These are phyloP conservation scores for Pseudonitzschia delicatissima DNA, from an alignment of 108 stramenopile genomes.

Conservation along the genomic window DNA sequence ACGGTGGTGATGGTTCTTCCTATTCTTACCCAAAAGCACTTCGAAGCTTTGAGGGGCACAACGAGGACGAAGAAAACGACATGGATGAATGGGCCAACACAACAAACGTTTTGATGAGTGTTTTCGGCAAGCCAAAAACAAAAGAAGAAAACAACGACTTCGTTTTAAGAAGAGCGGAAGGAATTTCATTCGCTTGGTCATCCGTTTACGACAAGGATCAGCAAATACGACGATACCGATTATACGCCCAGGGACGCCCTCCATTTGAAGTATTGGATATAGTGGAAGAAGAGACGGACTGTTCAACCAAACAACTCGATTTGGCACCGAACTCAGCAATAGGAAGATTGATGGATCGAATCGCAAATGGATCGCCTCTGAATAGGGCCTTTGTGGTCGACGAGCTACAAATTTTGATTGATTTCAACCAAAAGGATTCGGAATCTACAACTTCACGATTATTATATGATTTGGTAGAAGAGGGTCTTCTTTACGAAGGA, in stretches of 20 bases:
- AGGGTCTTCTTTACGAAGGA: conserved; percentile 22
- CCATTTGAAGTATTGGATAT: neutral
- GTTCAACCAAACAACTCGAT: neutral
- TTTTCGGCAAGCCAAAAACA: conserved; percentile 6
- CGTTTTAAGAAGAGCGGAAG: conserved; percentile 69
- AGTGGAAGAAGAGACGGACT: conserved; percentile 1
- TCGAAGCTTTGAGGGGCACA: neutral
- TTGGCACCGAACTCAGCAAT: neutral
- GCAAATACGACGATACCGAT: neutral
- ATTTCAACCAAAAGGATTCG: neutral
- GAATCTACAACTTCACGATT: neutral
- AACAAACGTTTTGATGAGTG: conserved; percentile 26
- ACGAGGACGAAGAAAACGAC: neutral
- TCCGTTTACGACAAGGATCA: conserved; percentile 14
- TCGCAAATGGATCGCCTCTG: conserved; percentile 28
- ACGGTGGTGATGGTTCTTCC: neutral
- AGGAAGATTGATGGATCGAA: conserved; percentile 17
- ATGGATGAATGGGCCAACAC: conserved; percentile 37
- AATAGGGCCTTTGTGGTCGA: conserved; percentile 7
- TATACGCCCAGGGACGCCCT: conserved; percentile 6
- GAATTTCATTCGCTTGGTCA: conserved; percentile 72
- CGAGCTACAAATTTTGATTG: neutral
- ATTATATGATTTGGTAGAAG: conserved; percentile 17
- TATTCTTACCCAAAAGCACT: conserved; percentile 49
- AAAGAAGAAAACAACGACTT: conserved; percentile 15